phyloP scores from a whole-genome alignment of 352 stramenopile genomes.

The Globisporangium nunn region DNA sequence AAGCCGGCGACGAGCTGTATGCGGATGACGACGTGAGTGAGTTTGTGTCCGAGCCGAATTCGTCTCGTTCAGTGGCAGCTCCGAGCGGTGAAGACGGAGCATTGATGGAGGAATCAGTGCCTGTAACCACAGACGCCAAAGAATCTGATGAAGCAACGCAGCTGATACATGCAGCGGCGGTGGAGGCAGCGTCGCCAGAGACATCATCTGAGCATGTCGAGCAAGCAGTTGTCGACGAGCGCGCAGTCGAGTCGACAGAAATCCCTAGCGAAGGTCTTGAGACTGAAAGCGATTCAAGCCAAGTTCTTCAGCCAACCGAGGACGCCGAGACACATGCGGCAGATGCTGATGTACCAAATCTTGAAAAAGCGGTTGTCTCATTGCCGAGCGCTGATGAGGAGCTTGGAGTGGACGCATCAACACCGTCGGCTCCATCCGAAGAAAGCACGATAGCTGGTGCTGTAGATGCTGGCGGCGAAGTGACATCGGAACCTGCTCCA shows the following conservation, averaged over 20 bases:
- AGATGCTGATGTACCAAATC: background rate
- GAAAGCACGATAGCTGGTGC: background rate
- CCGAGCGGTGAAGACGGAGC: background rate
- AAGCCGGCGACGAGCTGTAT: slow-evolving; percentile 31
- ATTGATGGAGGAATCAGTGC: background rate
- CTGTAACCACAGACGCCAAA: background rate
- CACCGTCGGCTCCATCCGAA: background rate
- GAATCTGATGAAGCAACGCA: background rate
- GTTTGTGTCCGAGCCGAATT: slow-evolving; percentile 21
- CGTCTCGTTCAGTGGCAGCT: slow-evolving; percentile 5
- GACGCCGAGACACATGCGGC: background rate
- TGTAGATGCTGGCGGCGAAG: background rate
- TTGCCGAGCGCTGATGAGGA: background rate
- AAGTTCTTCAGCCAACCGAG: background rate
- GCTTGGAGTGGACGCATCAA: background rate
- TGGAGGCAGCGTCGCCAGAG: background rate
- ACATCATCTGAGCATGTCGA: background rate
- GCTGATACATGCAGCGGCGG: background rate
- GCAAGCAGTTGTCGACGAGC: background rate
- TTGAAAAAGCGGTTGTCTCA: background rate
- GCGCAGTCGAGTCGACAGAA: background rate
- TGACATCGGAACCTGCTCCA: background rate
- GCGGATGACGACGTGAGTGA: slow-evolving; percentile 24
- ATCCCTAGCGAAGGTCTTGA: background rate
- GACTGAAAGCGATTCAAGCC: background rate